phyloP scores from a whole-genome alignment of 192 early-diverging fungal species.

The Coemansia sp. region DNA sequence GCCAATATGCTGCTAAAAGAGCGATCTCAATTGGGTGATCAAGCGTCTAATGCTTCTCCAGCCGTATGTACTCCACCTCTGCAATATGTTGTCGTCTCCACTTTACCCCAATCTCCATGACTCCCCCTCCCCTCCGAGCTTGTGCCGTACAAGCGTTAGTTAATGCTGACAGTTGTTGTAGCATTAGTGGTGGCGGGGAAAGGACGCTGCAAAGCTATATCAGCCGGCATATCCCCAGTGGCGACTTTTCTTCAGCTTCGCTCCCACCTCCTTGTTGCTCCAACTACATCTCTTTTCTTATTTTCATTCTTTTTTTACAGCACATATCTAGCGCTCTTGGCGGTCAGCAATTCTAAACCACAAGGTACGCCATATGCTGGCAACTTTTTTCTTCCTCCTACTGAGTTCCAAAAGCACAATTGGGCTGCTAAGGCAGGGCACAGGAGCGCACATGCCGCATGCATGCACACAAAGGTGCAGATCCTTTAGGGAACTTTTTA shows the following conservation, averaged over 20 bases:
- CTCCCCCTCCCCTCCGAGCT: background rate
- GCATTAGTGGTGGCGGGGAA: background rate
- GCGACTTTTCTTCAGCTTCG: background rate
- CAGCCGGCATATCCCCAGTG: background rate
- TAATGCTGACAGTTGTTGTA: background rate
- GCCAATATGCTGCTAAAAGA: background rate
- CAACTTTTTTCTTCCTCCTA: background rate
- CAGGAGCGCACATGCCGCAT: background rate
- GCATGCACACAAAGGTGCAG: conserved; percentile 2
- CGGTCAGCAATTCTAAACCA: background rate
- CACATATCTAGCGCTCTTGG: background rate
- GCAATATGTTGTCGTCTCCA: background rate
- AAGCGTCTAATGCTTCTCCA: background rate
- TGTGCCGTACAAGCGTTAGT: background rate
- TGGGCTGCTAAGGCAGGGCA: background rate
- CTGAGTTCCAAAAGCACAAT: background rate
- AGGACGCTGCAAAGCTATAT: conserved; percentile 1
- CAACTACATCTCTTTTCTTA: background rate
- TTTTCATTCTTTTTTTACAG: background rate
- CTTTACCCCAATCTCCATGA: background rate
- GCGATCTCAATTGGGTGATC: background rate
- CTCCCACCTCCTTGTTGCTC: background rate
- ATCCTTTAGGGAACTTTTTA: conserved; percentile 4
- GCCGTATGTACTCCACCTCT: background rate
- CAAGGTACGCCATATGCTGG: background rate